phyloP scores from a whole-genome alignment of 345 rosid genomes.

The Linum trigynum region DNA sequence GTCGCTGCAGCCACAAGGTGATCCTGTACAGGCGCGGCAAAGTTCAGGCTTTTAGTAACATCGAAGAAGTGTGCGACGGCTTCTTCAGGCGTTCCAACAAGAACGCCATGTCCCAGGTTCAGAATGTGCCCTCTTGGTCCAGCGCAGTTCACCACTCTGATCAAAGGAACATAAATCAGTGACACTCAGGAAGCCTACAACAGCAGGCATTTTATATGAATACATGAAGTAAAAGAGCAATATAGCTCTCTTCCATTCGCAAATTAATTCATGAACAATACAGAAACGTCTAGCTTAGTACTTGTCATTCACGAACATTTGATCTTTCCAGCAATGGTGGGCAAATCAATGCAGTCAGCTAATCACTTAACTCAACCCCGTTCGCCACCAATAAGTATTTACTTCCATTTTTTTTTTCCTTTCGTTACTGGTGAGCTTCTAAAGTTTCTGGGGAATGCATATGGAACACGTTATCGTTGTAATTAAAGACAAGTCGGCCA shows the following conservation, averaged over 20 bases:
- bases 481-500: background rate
- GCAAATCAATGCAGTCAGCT: background rate
- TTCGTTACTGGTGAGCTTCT: background rate
- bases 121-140: slow-evolving; percentile 83
- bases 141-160: slow-evolving; percentile 77
- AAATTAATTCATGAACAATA: background rate
- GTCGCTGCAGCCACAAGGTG: slow-evolving; percentile 19
- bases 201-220: too few species aligned
- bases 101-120: slow-evolving; percentile 84
- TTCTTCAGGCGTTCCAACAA: slow-evolving; percentile 90
- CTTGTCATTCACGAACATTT: background rate
- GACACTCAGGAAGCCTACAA: background rate
- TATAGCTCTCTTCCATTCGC: background rate
- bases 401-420: background rate
- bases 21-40: slow-evolving; percentile 33
- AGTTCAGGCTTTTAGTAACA: slow-evolving; percentile 56
- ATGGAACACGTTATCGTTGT: background rate
- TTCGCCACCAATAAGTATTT: too few species aligned
- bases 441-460: background rate
- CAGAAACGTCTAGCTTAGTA: background rate
- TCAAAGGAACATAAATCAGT: background rate
- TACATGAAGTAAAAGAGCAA: too few species aligned
- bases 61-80: slow-evolving; percentile 92
- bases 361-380: too few species aligned
- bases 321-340: background rate